Evolutionary conservation across 768 basidiomycete genomes (phyloP), one percentile per base, ranked within the genome.

Genomic region (Boletus tomentosulus): DNA sequence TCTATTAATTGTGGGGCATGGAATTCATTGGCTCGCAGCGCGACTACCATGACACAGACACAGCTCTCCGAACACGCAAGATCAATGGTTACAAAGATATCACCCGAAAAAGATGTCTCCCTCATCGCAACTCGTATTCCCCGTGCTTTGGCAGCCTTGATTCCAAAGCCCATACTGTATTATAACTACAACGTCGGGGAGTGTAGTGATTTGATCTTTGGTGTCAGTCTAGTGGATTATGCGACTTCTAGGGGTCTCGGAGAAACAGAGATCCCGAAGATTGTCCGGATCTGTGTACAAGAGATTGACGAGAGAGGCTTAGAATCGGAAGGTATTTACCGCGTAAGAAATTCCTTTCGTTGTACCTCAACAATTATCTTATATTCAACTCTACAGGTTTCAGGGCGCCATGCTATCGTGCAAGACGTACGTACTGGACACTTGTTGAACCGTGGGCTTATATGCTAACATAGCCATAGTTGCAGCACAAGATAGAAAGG

Each of bases 181-280:
- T 78, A 87, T 62, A 85, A 89, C 64, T 86, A 81, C 52, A 76
- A 79, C 56, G 87, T 96, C 25, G 94, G 94, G 25, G 84, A 85
- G 65, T 97, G 93, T 64, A 82, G 80, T 49, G 92, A 95, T 68
- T 71, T 97, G 25, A 89, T 95, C 33, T 97, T 96, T 65, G 94
- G 93, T 24, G 84, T 95, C 59, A 86, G 82, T 59, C 72, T 97
- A 53, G 85, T 87, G 38, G 93, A 95, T 64, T 96, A 97, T 64
- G 90, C 93, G 15, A 92, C 87, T 37, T 79, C 89, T 9, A 82
- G 92, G 57, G 82, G 81, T 41, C 72, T 91, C 16, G 74, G 71
- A 16, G 91, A 94, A 56, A 83, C 82, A 11, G 82, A 86, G 9
- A 75, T 89, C 31, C 94, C 94, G 0, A 88, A 84, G 68, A 88